A percentile compares a stretch with the other conserved stretches of the same genome.
phyloP scores from a whole-genome alignment of 148 eudicot genomes.

The Fagopyrum homotropicum region DNA sequence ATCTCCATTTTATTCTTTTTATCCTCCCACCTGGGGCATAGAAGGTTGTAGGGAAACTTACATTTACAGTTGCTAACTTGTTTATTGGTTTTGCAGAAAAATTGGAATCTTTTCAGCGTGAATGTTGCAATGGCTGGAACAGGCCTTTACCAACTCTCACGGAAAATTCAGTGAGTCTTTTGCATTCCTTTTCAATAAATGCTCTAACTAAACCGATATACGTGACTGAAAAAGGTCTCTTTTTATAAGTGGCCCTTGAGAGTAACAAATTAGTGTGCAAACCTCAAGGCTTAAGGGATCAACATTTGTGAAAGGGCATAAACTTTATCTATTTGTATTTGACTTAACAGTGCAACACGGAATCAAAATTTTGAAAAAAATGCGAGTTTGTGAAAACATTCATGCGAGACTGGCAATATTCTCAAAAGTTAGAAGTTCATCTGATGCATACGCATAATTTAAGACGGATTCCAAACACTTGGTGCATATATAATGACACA shows the following conservation, averaged over 20 bases:
- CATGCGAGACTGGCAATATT: neutral
- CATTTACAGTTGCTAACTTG: neutral
- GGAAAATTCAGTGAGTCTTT: constrained; percentile 57
- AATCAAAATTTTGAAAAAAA: no score
- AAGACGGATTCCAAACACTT: neutral
- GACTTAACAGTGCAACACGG: neutral
- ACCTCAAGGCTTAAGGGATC: neutral
- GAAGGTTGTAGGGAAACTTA: neutral
- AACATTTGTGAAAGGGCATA: neutral
- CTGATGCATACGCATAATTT: neutral
- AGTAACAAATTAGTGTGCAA: neutral
- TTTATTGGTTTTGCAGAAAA: constrained; percentile 45
- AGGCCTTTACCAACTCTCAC: constrained; percentile 65
- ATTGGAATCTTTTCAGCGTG: constrained; percentile 94
- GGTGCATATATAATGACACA: neutral
- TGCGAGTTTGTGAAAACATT: neutral
- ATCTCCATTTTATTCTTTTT: neutral
- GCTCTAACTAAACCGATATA: neutral
- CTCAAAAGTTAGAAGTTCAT: neutral
- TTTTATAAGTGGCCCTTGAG: neutral
- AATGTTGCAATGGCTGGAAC: constrained; percentile 84
- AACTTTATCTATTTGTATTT: neutral
- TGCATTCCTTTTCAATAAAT: neutral
- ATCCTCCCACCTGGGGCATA: neutral
- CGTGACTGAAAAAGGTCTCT: neutral